Evolutionary conservation across 441 rosid species (phyloP).

Genomic region (Arabidopsis hybrid): DNA sequence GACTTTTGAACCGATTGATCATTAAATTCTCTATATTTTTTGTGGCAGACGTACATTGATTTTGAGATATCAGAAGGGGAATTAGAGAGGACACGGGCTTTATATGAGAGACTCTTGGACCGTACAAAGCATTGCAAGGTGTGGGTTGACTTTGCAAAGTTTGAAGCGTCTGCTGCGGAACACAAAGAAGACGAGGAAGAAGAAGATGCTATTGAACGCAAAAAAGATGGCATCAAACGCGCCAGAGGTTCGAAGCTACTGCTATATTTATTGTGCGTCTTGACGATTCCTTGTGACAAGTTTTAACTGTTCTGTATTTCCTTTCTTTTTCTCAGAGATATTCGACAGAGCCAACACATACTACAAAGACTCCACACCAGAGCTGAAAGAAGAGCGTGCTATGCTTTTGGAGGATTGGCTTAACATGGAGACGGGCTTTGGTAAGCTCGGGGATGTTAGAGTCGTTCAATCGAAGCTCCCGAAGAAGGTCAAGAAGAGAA

Average conservation of each 20-base stretch:
- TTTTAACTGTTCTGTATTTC: not conserved
- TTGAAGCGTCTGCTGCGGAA: not conserved
- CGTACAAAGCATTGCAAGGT: not conserved
- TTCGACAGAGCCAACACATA: not conserved
- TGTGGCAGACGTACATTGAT: no score
- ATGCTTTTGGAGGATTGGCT: not conserved
- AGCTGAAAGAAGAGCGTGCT: not conserved
- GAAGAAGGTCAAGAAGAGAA: not conserved
- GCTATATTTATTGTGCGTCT: not conserved
- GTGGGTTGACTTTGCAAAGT: not conserved
- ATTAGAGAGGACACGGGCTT: no score
- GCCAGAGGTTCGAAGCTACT: not conserved
- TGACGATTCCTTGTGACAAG: not conserved
- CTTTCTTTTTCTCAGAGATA: not conserved
- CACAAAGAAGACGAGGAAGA: not conserved
- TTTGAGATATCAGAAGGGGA: no score
- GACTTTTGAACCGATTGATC: no score
- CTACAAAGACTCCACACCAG: not conserved
- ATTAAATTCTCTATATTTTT: no score
- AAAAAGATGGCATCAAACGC: not conserved
- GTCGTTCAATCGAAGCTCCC: not conserved
- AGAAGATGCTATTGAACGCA: not conserved
- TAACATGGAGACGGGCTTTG: not conserved
- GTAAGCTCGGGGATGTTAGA: not conserved
- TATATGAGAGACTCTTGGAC: not conserved